phyloP scores from a whole-genome alignment of 2,329 filamentous ascomycete species.

The Elsinoe fawcettii region DNA sequence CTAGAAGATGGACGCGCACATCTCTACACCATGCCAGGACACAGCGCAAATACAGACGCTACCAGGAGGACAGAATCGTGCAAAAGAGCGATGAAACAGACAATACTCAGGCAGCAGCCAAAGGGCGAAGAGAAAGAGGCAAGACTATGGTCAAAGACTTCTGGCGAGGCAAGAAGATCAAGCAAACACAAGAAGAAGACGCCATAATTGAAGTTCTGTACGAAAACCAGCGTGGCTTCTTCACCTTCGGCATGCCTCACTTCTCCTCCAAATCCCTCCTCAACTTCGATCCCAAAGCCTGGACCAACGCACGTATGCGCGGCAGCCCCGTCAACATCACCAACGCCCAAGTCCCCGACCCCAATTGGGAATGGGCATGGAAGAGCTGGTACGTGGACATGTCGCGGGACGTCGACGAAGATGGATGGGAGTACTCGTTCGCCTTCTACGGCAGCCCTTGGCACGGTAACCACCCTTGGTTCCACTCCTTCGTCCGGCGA shows the following conservation, averaged over 20 bases:
- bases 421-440: conserved; percentile 95
- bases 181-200: conserved; percentile 31
- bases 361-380: conserved; percentile 87
- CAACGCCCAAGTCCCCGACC: conserved; percentile 88
- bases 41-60: conserved; percentile 17
- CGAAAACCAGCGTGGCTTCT: conserved; percentile 88
- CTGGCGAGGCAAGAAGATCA: conserved; percentile 28
- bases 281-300: conserved; percentile 74
- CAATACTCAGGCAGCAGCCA: conserved; percentile 18
- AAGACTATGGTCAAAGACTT: conserved; percentile 25
- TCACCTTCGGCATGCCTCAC: conserved; percentile 80
- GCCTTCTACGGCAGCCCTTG: conserved; percentile 62
- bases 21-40: conserved; percentile 17
- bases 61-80: conserved; percentile 23
- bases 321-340: conserved; percentile 61
- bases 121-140: conserved; percentile 26
- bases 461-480: conserved; percentile 86
- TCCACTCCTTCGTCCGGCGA: conserved; percentile 86
- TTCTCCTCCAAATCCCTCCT: conserved; percentile 82
- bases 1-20: conserved; percentile 23
- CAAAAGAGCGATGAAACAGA: conserved; percentile 15
- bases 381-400: conserved; percentile 65
- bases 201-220: conserved; percentile 76
- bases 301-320: conserved; percentile 59
- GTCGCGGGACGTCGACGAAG: conserved; percentile 77